Evolutionary conservation across 768 basidiomycete species (phyloP).

Genomic region (Pleurotus giganteus): DNA sequence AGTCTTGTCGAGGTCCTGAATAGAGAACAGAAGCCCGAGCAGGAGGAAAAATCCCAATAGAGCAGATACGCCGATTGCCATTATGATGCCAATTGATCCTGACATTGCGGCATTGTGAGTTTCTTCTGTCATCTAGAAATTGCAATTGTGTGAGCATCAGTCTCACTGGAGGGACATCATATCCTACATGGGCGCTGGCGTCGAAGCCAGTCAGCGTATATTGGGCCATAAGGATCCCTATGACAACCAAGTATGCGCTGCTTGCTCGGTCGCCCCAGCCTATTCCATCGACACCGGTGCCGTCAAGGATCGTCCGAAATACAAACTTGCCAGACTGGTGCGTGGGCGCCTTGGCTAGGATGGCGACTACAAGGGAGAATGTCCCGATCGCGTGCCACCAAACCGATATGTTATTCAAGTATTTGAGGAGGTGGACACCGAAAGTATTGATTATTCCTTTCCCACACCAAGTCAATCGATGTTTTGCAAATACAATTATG

Average conservation of each 20-base stretch:
- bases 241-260: conserved; percentile 65
- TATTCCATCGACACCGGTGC: conserved; percentile 47
- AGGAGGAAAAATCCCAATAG: conserved; percentile 76
- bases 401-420: conserved; percentile 71
- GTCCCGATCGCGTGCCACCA: conserved; percentile 78
- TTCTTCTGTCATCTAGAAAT: conserved; percentile 69
- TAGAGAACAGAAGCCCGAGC: conserved; percentile 70
- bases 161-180: not conserved
- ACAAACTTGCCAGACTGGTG: conserved; percentile 71
- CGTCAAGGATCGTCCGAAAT: conserved; percentile 68
- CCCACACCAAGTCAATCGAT: not conserved
- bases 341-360: conserved; percentile 68
- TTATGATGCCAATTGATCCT: conserved; percentile 65
- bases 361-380: conserved; percentile 60
- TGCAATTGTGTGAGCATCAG: not conserved
- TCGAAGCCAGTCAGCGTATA: conserved; percentile 80
- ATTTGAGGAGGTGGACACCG: conserved; percentile 60
- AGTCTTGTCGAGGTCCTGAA: conserved; percentile 64
- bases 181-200: conserved; percentile 64
- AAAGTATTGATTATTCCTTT: conserved; percentile 73
- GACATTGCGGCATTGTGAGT: conserved; percentile 68
- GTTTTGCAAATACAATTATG: not conserved
- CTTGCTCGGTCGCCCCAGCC: conserved; percentile 73
- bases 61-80: conserved; percentile 70
- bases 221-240: conserved; percentile 76